A percentile compares a stretch with the other conserved stretches of the same genome.
phyloP scores from a whole-genome alignment of 129 eudicot species.

The Escallonia rubra region DNA sequence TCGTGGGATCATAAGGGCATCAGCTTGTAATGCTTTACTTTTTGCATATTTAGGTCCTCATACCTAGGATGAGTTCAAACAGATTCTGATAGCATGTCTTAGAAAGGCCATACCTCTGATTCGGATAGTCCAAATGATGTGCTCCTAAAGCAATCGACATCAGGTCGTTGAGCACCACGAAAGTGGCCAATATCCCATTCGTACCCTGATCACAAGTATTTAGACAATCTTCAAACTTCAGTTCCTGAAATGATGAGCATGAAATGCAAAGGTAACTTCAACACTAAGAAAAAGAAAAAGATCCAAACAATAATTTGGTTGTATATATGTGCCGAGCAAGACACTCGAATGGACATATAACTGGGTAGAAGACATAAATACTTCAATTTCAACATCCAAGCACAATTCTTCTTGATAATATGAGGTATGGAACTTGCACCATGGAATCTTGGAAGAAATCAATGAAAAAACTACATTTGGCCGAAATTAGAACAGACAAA shows the following conservation, averaged over 20 bases:
- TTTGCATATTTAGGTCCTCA: neutral
- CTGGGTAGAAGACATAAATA: too few relatives aligned
- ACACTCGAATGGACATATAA: too few relatives aligned
- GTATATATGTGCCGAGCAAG: neutral
- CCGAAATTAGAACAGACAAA: too few relatives aligned
- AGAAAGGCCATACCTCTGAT: constrained; percentile 48
- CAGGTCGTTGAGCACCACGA: constrained; percentile 84
- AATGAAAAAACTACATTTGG: too few relatives aligned
- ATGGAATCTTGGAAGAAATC: too few relatives aligned
- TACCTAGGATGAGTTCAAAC: neutral
- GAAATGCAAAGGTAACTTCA: neutral
- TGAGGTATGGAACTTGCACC: too few relatives aligned
- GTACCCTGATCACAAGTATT: constrained; percentile 56
- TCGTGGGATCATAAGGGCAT: neutral
- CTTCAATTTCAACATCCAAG: too few relatives aligned
- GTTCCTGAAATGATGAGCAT: neutral
- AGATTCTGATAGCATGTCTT: constrained; percentile 1
- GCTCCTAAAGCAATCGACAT: constrained; percentile 89
- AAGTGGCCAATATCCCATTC: constrained; percentile 99
- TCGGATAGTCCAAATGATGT: constrained; percentile 79
- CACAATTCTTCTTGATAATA: too few relatives aligned
- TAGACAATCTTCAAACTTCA: neutral
- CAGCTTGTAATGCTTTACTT: neutral
- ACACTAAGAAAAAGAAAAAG: neutral
- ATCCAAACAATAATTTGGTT: neutral